phyloP scores from a whole-genome alignment of 352 stramenopile genomes.

The Thalassiosira exigua region DNA sequence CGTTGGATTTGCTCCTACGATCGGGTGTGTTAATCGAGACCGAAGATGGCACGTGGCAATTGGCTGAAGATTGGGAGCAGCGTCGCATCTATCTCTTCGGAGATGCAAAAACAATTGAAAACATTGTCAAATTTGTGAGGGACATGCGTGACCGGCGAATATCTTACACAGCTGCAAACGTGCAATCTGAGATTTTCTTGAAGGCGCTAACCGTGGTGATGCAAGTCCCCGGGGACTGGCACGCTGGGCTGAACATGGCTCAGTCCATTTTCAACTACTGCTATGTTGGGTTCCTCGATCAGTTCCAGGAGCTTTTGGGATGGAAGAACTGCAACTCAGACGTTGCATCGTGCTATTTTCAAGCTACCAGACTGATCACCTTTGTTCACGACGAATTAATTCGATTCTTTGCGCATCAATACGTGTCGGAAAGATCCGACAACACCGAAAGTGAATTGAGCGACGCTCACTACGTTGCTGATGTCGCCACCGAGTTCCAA shows the following conservation, averaged over 20 bases:
- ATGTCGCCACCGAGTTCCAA: background rate
- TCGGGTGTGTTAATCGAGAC: background rate
- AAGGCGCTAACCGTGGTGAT: background rate
- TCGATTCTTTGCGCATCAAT: background rate
- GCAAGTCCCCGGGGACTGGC: slow-evolving; percentile 24
- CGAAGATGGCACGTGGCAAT: slow-evolving; percentile 2
- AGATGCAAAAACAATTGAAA: slow-evolving; percentile 16
- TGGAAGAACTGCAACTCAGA: background rate
- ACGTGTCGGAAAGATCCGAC: background rate
- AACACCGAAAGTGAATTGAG: background rate
- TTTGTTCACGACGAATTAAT: slow-evolving; percentile 7
- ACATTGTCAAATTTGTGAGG: background rate
- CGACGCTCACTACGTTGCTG: background rate
- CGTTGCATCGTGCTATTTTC: slow-evolving; percentile 1
- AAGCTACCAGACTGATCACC: background rate
- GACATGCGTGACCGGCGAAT: background rate
- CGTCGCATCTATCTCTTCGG: background rate
- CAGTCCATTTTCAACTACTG: slow-evolving; percentile 22
- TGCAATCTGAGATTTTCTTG: background rate
- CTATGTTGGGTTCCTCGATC: slow-evolving; percentile 1
- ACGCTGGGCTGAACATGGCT: slow-evolving; percentile 14
- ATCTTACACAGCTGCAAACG: background rate
- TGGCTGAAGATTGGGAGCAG: background rate
- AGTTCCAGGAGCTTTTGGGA: slow-evolving; percentile 1
- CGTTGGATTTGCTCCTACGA: slow-evolving; percentile 9